These are phyloP conservation scores for Melanomma pulvis-pyrius DNA, from an alignment of 495 filamentous ascomycete genomes.

Conservation along the genomic window DNA sequence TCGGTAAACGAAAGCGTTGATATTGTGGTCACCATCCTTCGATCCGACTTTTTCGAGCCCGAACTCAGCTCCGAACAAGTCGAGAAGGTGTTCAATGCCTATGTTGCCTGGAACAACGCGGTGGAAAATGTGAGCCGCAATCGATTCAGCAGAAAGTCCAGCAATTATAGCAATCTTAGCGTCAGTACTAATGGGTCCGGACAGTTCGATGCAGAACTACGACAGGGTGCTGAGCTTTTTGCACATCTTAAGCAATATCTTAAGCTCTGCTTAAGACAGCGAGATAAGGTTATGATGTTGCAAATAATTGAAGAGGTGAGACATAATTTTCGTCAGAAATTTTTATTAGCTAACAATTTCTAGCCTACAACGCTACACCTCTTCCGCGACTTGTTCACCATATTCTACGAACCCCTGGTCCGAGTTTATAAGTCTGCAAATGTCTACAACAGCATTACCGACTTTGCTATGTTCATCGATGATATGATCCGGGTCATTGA, in stretches of 20 bases:
- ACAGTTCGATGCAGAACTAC: conserved; percentile 75
- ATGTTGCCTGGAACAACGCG: conserved; percentile 94
- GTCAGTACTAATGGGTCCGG: conserved; percentile 20
- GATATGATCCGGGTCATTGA: conserved; percentile 90
- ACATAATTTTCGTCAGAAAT: background rate
- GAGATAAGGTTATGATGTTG: conserved; percentile 97
- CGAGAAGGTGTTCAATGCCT: conserved; percentile 84
- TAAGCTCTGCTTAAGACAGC: conserved; percentile 86
- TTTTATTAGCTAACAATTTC: conserved; percentile 8
- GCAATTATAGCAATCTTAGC: conserved; percentile 32
- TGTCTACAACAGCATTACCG: conserved; percentile 93
- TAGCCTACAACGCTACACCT: conserved; percentile 83
- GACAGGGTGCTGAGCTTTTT: conserved; percentile 84
- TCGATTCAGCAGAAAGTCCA: conserved; percentile 15
- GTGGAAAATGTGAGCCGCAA: conserved; percentile 71
- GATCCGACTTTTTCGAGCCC: conserved; percentile 71
- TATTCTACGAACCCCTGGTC: conserved; percentile 97
- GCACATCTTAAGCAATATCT: conserved; percentile 92
- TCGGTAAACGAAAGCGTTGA: conserved; percentile 72
- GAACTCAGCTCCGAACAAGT: conserved; percentile 73
- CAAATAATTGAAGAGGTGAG: conserved; percentile 82
- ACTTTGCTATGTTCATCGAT: conserved; percentile 90
- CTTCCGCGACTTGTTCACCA: conserved; percentile 94
- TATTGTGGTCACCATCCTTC: conserved; percentile 78
- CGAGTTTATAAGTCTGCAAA: conserved; percentile 98